Base-by-base conservation (phyloP, 2,329 filamentous ascomycete genomes). In the Xylaria polymorpha region DNA sequence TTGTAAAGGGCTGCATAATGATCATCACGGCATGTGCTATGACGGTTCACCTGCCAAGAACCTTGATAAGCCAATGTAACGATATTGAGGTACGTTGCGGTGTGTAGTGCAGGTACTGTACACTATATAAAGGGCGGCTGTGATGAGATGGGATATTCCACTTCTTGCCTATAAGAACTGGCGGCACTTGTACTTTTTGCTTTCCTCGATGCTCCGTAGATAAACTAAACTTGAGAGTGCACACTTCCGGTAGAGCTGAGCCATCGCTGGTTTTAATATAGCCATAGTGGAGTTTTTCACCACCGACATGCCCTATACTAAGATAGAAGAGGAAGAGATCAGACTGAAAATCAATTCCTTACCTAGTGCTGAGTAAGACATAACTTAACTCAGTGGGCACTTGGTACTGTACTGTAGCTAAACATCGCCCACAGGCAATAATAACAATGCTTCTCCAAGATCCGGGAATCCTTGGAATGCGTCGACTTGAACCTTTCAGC, bases 1-100 rank as follows among this genome's bases (percentile, higher is more conserved):
- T 59, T 46, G 53, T 48, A 59, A 64, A 66, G 63, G 67, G 67
- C 67, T 69, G 63, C 63, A 59, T 62, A 44, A 69, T 59, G 62
- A 69, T 69, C 35, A 62, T 62, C 61, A 55, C 41, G 50, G 56
- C 37, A 65, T 58, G 29, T 50, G 50, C 57, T 43, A 56, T 43
- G 46, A 55, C 32, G 46, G 50, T 51, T 67, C 46, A 35, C 10
- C 60, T 60, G 65, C 65, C 60, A 64, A 67, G 60, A 60, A 46
- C 44, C 55, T 59, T 12, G 32, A 22, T 12, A 50, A 39, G 41
- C 18, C 29, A 58, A 65, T 57, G 53, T 32, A 65, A 53, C 35
- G 46, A 46, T 60, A 39, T 46, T 25, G 15, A n/a, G 44, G 25
- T 18, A 37, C 44, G 3, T 59, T 37, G 56, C 12, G 32, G 15